Percentiles rank a stretch among this genome's conserved stretches.
Conservation (phyloP, 2,329 filamentous ascomycete species). For the Colletotrichum sp. region DNA sequence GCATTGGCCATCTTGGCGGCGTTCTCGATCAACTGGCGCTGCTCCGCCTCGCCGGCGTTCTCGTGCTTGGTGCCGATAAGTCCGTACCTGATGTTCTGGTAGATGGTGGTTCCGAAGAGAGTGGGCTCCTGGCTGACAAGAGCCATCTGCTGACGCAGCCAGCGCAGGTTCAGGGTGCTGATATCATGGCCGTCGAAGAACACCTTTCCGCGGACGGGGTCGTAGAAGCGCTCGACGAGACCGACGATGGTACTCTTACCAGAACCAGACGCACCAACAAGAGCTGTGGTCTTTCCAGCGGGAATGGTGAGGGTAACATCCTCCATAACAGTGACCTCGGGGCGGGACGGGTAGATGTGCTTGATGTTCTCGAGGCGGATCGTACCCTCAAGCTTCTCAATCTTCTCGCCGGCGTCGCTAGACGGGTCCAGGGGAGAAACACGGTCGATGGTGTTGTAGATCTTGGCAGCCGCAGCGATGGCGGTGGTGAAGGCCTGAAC, state of each 20-base stretch:
- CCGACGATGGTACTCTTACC: conserved; percentile 96
- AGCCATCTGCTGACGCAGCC: conserved; percentile 91
- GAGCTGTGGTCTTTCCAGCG: conserved; percentile 88
- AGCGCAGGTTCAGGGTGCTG: conserved; percentile 80
- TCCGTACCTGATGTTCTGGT: conserved; percentile 87
- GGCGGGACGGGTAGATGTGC: conserved; percentile 93
- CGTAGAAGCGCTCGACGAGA: conserved; percentile 92
- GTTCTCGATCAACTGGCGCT: conserved; percentile 73
- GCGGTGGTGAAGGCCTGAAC: conserved; percentile 84
- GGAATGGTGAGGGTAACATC: conserved; percentile 81
- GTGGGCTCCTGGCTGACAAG: conserved; percentile 93
- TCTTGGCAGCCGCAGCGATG: conserved; percentile 85
- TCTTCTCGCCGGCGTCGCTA: conserved; percentile 71
- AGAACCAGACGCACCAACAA: conserved; percentile 92
- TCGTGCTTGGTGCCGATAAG: conserved; percentile 85
- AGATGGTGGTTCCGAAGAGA: conserved; percentile 89
- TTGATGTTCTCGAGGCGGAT: conserved; percentile 84
- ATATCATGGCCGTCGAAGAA: conserved; percentile 85
- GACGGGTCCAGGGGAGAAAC: conserved; percentile 82
- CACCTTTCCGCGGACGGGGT: conserved; percentile 81
- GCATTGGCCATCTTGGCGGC: conserved; percentile 93
- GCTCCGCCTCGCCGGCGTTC: conserved; percentile 67
- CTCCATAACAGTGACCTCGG: conserved; percentile 88
- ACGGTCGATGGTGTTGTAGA: conserved; percentile 93
- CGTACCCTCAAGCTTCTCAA: conserved; percentile 75